A percentile compares a stretch with the other conserved stretches of the same genome.
These are phyloP conservation scores for Porcisia deanei DNA, from an alignment of 208 protist genomes.

Conservation along the genomic window DNA sequence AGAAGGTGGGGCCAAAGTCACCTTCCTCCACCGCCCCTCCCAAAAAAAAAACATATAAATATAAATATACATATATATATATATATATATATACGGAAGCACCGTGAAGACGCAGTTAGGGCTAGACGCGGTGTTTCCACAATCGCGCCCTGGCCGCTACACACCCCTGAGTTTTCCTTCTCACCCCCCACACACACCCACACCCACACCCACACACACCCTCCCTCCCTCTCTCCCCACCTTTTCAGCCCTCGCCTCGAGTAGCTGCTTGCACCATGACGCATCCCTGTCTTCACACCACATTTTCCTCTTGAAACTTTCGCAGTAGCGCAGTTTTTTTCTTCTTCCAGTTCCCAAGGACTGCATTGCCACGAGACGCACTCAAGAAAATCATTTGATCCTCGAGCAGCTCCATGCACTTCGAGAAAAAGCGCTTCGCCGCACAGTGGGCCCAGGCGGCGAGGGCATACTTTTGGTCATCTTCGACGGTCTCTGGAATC, in stretches of 20 bases:
- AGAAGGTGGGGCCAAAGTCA: background rate
- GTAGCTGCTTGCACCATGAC: slow-evolving; percentile 7
- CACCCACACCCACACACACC: too few species aligned
- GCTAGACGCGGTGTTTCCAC: background rate
- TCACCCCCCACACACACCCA: background rate
- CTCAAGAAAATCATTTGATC: slow-evolving; percentile 43
- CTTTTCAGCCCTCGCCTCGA: background rate
- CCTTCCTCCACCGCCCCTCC: background rate
- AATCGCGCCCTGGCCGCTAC: background rate
- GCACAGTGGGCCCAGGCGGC: slow-evolving; percentile 67
- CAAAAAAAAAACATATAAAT: background rate
- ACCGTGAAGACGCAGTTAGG: background rate
- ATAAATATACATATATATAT: background rate
- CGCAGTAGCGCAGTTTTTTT: slow-evolving; percentile 32
- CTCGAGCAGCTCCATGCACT: slow-evolving; percentile 73
- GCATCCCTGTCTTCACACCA: slow-evolving; percentile 18
- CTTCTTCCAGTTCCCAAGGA: slow-evolving; percentile 53
- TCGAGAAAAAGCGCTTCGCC: slow-evolving; percentile 77
- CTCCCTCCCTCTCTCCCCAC: background rate
- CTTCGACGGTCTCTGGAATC: slow-evolving; percentile 43
- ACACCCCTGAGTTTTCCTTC: background rate
- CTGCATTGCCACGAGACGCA: slow-evolving; percentile 35
- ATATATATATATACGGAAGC: background rate
- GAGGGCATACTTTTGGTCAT: slow-evolving; percentile 58
- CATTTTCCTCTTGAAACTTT: slow-evolving; percentile 34